Evolutionary conservation across 495 filamentous ascomycete genomes (phyloP), one percentile per base, ranked within the genome.

Genomic region (Terfezia boudieri): DNA sequence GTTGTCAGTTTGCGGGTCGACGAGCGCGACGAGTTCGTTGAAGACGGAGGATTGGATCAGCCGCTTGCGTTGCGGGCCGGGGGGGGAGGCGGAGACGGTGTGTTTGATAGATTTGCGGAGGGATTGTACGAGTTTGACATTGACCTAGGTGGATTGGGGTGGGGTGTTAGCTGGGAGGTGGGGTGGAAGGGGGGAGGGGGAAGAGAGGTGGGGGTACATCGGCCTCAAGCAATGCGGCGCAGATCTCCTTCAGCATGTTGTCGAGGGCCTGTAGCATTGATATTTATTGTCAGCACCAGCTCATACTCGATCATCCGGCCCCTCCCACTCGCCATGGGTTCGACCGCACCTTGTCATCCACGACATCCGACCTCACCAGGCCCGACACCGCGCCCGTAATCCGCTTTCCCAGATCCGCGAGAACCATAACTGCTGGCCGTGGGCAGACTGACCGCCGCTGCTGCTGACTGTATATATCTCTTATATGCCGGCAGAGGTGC

Each of bases 31-130:
- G 52, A 99, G 78, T 66, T 95, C 87, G 66, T 99, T 92, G 67
- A 88, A 99, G 60, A 99, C 92, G 59, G 90, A 77, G 68, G 96
- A 95, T 64, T 99, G 90, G 64, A 99, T 96, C 52, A 96, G 70
- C 49, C 89, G 85, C 69, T 95, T 96, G 78, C 95, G 96, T 71
- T 99, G 96, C 56, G 87, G 81, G 38, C 80, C 81, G 14, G 88
- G 76, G 11, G 86, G 81, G 9, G 93, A 76, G 43, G 92, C 83
- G 68, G 95, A 93, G 67, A 99, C 90, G 22, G 77, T 80, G 54
- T 74, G 66, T 62, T 84, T 85, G 61, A 99, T 96, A 41, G 88
- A 90, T 68, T 90, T 95, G 57, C 87, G 88, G 50, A 99, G 81
- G 58, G 77, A 77, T 64, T 80, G 78, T 26, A 99, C 90, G n/a